Conservation (phyloP, 176 grass and related monocot species). For the Phoenix dactylifera region DNA sequence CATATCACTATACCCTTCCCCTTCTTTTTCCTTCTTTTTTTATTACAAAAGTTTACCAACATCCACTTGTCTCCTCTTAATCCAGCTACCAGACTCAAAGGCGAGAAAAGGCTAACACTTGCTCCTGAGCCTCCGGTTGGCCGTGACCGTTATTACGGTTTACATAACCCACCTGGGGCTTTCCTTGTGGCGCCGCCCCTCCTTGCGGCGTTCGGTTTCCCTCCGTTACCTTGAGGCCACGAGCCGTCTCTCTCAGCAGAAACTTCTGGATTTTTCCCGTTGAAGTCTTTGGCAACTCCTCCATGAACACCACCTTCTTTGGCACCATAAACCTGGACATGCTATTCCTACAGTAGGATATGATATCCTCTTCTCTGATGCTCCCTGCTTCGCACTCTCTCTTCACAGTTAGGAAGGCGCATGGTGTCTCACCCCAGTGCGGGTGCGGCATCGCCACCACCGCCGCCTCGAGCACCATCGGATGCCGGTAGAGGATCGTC, state of each 20-base stretch:
- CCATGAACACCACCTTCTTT: slow-evolving; percentile 48
- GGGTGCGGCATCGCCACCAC: slow-evolving; percentile 46
- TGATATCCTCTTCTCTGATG: slow-evolving; percentile 38
- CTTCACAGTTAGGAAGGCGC: slow-evolving; percentile 31
- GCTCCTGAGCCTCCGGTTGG: background rate
- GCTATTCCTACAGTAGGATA: slow-evolving; percentile 36
- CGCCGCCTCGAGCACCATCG: slow-evolving; percentile 41
- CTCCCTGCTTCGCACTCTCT: slow-evolving; percentile 9
- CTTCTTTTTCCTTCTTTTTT: too few species aligned
- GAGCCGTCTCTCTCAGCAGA: slow-evolving; percentile 25
- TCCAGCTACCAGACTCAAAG: slow-evolving; percentile 4
- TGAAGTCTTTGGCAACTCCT: slow-evolving; percentile 49
- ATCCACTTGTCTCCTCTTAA: too few species aligned
- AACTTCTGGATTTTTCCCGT: slow-evolving; percentile 58
- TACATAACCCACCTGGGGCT: background rate
- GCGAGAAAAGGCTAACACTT: slow-evolving; percentile 26
- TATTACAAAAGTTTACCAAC: too few species aligned
- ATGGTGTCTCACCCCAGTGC: slow-evolving; percentile 41
- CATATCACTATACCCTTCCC: too few species aligned
- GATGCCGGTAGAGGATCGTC: slow-evolving; percentile 38
- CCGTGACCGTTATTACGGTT: background rate
- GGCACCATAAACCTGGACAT: slow-evolving; percentile 54
- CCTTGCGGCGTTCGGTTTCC: background rate
- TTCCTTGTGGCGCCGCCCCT: background rate
- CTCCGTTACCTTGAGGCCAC: background rate